Evolutionary conservation across 305 asterid species (phyloP).

Genomic region (Fraxinus platypoda): DNA sequence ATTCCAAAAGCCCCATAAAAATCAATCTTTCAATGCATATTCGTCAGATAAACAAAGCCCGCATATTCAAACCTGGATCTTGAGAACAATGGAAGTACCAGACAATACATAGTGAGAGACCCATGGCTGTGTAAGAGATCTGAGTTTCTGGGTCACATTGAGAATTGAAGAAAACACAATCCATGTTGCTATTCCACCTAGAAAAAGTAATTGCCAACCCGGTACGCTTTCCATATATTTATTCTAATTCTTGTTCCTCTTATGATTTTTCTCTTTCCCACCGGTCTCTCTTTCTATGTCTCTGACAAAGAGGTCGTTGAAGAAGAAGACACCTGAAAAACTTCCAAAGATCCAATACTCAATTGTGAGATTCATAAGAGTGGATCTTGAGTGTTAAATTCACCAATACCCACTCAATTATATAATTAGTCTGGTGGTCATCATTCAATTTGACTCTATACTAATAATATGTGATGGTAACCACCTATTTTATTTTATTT

Average conservation of each 20-base stretch:
- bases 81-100: slow-evolving; percentile 61
- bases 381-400: background rate
- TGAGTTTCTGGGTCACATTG: slow-evolving; percentile 61
- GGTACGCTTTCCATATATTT: background rate
- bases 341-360: slow-evolving; percentile 16
- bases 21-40: background rate
- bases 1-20: background rate
- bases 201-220: slow-evolving; percentile 57
- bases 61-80: slow-evolving; percentile 66
- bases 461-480: too few relatives aligned
- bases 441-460: too few relatives aligned
- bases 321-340: slow-evolving; percentile 9
- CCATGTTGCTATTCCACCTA: slow-evolving; percentile 74
- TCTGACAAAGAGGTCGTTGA: background rate
- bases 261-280: background rate
- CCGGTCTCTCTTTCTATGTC: background rate
- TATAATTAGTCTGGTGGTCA: too few relatives aligned
- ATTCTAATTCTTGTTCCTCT: background rate
- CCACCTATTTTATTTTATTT: background rate
- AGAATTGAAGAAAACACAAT: slow-evolving; percentile 61
- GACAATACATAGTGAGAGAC: slow-evolving; percentile 51
- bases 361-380: slow-evolving; percentile 3
- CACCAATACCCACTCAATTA: background rate
- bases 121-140: slow-evolving; percentile 85
- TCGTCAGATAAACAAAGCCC: slow-evolving; percentile 3